Evolutionary conservation across 306 rosid genomes (phyloP).

Genomic region (apple (Malus domestica)): ASM211411v1 NC_041800.1:539001-539500

Average conservation of each 20-base stretch:
- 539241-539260: neutral
- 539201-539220: neutral
- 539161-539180: neutral
- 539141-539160: constrained; percentile 22
- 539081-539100: neutral
- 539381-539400: no score
- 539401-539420: no score
- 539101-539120: neutral
- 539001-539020: neutral
- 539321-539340: neutral
- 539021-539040: constrained; percentile 17
- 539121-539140: constrained; percentile 12
- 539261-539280: neutral
- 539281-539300: neutral
- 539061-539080: constrained; percentile 11
- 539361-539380: no score
- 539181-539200: constrained; percentile 18
- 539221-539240: neutral
- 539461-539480: no score
- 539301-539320: neutral
- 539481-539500: no score
- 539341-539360: no score
- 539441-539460: no score
- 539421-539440: no score
- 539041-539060: constrained; percentile 36